Percentiles rank a stretch among this genome's conserved stretches.
Evolutionary conservation across 2,329 filamentous ascomycete species (phyloP).

Genomic region (Penicillium sp.): DNA sequence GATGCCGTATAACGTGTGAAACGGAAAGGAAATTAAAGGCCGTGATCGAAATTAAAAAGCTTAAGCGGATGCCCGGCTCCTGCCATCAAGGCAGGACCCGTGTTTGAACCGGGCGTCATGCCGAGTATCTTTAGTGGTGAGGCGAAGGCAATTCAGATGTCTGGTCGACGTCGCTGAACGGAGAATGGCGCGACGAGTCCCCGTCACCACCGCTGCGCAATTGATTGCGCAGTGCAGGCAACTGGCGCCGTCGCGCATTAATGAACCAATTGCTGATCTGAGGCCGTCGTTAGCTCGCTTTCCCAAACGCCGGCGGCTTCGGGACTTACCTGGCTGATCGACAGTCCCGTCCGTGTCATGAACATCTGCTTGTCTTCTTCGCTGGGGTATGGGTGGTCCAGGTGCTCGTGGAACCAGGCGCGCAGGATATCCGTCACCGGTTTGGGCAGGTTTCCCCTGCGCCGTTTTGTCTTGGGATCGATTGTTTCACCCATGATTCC

Average conservation of each 20-base stretch:
- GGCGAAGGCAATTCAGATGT: conserved; percentile 28
- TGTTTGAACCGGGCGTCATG: not conserved
- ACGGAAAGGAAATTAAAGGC: conserved; percentile 10
- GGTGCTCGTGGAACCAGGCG: conserved; percentile 74
- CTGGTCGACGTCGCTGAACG: conserved; percentile 36
- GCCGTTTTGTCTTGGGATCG: conserved; percentile 49
- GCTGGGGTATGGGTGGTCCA: conserved; percentile 79
- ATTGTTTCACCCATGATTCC: conserved; percentile 38
- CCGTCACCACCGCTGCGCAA: conserved; percentile 36
- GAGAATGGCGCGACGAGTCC: conserved; percentile 34
- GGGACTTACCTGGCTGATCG: conserved; percentile 61
- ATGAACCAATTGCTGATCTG: conserved; percentile 57
- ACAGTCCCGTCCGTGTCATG: conserved; percentile 71
- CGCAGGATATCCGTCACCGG: conserved; percentile 79
- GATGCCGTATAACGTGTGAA: conserved; percentile 18
- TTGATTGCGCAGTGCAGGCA: conserved; percentile 48
- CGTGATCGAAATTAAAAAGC: conserved; percentile 2
- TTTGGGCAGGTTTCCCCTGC: conserved; percentile 86
- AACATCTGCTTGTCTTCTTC: conserved; percentile 85
- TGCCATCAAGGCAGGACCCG: not conserved
- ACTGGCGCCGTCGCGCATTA: conserved; percentile 49
- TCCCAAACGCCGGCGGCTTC: not conserved
- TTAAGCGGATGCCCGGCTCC: not conserved
- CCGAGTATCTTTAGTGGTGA: conserved; percentile 18
- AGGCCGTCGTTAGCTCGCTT: conserved; percentile 5